Base-by-base conservation (phyloP, 1,284 basidiomycete genomes). In the Leccinum cinnamomeum region DNA sequence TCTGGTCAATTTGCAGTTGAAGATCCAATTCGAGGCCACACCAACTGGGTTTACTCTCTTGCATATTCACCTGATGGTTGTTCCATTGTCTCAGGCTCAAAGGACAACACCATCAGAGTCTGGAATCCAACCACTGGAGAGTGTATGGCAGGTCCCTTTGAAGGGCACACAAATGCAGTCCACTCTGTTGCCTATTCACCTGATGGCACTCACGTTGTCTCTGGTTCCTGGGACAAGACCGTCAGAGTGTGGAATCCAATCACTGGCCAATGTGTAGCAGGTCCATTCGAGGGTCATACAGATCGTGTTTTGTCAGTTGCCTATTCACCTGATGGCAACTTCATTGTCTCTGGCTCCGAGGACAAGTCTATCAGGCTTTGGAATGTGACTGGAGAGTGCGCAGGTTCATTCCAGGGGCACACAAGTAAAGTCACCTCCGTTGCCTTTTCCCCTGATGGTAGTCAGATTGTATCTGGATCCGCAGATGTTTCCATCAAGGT, bases 241-340 rank as follows among this genome's bases (percentile, higher is more conserved):
- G 48, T 70, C 7, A 70, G 69, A 12, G 3, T 71, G 14, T 68
- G 67, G 69, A 28, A 67, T 54, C 3, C 53, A n/a, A 4, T 1
- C 16, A 68, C 66, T 61, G 68, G 67, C 2, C 25, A 68, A 5
- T 70, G 68, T 59, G 20, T 70, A 18, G 54, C 5, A 39, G 68
- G 57, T 51, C 69, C 67, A 61, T 46, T 70, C 5, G 20, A 64
- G 23, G 66, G 66, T 5, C 69, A 68, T 35, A 60, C 59, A 62
- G 51, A 57, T n/a, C 0, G 1, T 2, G n/a, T 68, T 5, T 39
- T n/a, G 5, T 67, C 67, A 55, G 41, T 68, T 58, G 62, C 65
- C 11, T 68, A 65, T 41, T 70, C 69, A 30, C 69, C 69, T 30
- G 48, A 65, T 70, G 69, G 67, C 0, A 44, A 20, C 16, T 18